A percentile compares a stretch with the other conserved stretches of the same genome.
Conservation (phyloP, 331 rosid species). For the Acacia pycnantha region DNA sequence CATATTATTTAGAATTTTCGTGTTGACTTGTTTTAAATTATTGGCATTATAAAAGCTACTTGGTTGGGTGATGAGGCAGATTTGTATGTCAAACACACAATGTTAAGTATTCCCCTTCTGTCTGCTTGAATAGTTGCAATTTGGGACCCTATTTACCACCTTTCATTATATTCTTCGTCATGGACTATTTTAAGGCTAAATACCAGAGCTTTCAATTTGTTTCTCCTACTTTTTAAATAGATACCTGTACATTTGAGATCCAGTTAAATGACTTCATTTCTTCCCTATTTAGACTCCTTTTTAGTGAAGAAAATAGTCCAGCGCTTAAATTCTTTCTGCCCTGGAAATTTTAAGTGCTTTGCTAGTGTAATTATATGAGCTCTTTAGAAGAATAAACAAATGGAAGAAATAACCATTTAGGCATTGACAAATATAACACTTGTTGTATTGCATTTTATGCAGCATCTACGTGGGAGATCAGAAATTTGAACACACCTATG, state of each 20-base stretch:
- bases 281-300: neutral
- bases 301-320: neutral
- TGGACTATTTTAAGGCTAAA: neutral
- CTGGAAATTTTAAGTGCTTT: constrained; percentile 3
- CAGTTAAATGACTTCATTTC: neutral
- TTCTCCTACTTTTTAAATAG: neutral
- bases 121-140: neutral
- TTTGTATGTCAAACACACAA: neutral
- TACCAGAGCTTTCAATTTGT: neutral
- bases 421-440: constrained; percentile 22
- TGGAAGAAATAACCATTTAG: constrained; percentile 11
- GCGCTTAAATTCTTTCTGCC: constrained; percentile 3
- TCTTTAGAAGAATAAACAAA: constrained; percentile 15
- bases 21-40: constrained; percentile 14
- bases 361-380: neutral
- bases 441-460: constrained; percentile 29
- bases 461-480: constrained; percentile 96
- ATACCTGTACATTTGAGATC: neutral
- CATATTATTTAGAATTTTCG: neutral
- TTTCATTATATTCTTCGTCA: constrained; percentile 6
- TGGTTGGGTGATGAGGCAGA: neutral
- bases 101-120: neutral
- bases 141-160: neutral
- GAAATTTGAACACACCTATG: constrained; percentile 61
- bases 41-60: neutral